Evolutionary conservation across 2,329 filamentous ascomycete species (phyloP).

Genomic region (Fusarium scirpi): DNA sequence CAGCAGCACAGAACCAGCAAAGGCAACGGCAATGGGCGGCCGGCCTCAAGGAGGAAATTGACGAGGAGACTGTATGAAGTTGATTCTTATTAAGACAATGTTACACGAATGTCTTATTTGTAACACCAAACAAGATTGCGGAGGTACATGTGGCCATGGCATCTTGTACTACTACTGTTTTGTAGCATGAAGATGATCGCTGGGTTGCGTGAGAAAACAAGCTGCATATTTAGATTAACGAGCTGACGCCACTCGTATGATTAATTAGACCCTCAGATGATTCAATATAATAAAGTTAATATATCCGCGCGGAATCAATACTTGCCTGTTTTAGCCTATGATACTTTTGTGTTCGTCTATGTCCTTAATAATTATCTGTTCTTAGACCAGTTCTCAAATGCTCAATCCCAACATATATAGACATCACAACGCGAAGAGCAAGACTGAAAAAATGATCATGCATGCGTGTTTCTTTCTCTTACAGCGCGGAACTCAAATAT

Average conservation of each 20-base stretch:
- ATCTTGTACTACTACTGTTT: constrained; percentile 2
- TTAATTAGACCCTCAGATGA: constrained; percentile 10
- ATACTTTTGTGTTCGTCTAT: neutral
- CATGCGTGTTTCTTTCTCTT: constrained; percentile 42
- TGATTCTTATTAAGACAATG: neutral
- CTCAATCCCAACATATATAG: neutral
- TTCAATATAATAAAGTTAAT: constrained; percentile 3
- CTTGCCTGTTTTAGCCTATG: neutral
- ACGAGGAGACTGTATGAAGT: constrained; percentile 37
- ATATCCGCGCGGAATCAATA: neutral
- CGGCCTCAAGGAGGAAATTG: constrained; percentile 35
- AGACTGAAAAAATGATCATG: constrained; percentile 31
- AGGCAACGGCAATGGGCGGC: constrained; percentile 39
- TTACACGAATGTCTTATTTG: constrained; percentile 13
- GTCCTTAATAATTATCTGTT: neutral
- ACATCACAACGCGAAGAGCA: constrained; percentile 1
- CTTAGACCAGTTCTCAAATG: neutral
- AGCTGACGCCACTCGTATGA: neutral
- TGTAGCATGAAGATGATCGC: neutral
- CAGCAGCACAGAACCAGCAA: constrained; percentile 30
- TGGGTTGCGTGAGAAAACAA: neutral
- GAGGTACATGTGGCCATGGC: neutral
- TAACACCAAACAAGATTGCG: constrained; percentile 1
- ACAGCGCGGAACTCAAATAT: constrained; percentile 46
- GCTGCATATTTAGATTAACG: constrained; percentile 11